Evolutionary conservation across 2,329 filamentous ascomycete genomes (phyloP), one percentile per base, ranked within the genome.

Genomic region (Plenodomus tracheiphilus): DNA sequence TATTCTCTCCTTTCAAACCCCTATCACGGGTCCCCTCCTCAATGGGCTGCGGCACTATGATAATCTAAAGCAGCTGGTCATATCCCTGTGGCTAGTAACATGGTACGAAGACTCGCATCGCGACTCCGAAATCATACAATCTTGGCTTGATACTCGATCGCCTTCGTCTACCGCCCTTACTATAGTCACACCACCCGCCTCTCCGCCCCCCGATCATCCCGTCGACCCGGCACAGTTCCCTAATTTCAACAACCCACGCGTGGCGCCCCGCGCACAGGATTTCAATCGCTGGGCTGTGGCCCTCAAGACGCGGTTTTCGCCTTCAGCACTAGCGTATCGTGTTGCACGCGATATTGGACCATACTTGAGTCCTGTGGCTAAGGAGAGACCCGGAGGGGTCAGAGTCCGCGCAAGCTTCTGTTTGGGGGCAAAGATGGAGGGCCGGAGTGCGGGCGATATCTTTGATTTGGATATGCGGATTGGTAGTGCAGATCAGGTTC

Each of bases 381-480:
- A 77, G 54, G 54, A 51, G 16, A 55, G 69, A n/a, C 52, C 61
- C 3, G 72, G 72, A 0, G 76, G 76, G 15, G 71, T 78, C 8
- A 64, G 70, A n/a, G 71, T 79, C 0, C 50, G 76, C 30, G 75
- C 73, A 4, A 76, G 75, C 43, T 78, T 79, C 37, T 77, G 74
- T 46, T 51, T 79, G 0, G 75, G 75, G 0, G 61, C 62, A 2
- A 52, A 59, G 11, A 66, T 58, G 0, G 59, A 66, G 2, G 35
- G 47, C 15, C 45, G 59, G 16, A 50, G 45, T 19, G 66, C 64
- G 4, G 68, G 60, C 37, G 76, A 75, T 16, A 74, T 78, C 6
- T 78, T 77, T 25, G 76, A 79, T 57, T 41, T 78, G 28, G 76
- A 79, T 52, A 58, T 79, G 2, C 44, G 60, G n/a, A 60, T 79